These are phyloP conservation scores for Tilletia setariae DNA, from an alignment of 1,284 basidiomycete genomes.

Conservation along the genomic window DNA sequence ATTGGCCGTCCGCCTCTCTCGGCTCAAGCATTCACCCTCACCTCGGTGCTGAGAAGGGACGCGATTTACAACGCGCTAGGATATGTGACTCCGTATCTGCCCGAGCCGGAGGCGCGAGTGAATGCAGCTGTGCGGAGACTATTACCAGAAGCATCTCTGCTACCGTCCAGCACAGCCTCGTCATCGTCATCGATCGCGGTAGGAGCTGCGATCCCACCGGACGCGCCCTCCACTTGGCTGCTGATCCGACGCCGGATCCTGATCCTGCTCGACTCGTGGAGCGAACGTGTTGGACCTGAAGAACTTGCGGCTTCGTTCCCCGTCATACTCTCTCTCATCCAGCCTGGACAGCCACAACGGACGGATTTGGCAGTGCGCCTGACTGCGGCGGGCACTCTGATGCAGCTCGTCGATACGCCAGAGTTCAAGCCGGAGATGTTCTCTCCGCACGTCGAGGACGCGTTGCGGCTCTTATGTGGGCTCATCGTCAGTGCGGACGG, in stretches of 20 bases:
- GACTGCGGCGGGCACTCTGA: constrained; percentile 41
- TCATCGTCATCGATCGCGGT: too few relatives aligned
- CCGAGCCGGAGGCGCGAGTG: constrained; percentile 29
- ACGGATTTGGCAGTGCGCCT: constrained; percentile 49
- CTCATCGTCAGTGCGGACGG: constrained; percentile 31
- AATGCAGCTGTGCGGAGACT: constrained; percentile 37
- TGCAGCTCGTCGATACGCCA: constrained; percentile 45
- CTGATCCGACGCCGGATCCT: constrained; percentile 43
- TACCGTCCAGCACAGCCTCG: constrained; percentile 3
- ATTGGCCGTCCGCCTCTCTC: constrained; percentile 33
- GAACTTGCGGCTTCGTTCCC: constrained; percentile 37
- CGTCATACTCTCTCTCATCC: constrained; percentile 41
- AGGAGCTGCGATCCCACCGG: constrained; percentile 18
- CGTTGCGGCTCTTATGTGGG: constrained; percentile 36
- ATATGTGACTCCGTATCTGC: constrained; percentile 38
- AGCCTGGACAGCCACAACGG: constrained; percentile 26
- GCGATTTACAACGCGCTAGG: constrained; percentile 48
- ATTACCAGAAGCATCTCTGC: constrained; percentile 32
- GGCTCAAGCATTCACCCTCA: constrained; percentile 43
- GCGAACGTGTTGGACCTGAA: constrained; percentile 37
- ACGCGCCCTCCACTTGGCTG: constrained; percentile 34
- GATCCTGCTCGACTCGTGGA: constrained; percentile 49
- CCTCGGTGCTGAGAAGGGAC: constrained; percentile 41
- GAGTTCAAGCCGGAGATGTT: constrained; percentile 50
- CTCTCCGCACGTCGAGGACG: constrained; percentile 38